Conservation (phyloP, 805 yeast species). For the Zygotorulaspora danielsina region DNA sequence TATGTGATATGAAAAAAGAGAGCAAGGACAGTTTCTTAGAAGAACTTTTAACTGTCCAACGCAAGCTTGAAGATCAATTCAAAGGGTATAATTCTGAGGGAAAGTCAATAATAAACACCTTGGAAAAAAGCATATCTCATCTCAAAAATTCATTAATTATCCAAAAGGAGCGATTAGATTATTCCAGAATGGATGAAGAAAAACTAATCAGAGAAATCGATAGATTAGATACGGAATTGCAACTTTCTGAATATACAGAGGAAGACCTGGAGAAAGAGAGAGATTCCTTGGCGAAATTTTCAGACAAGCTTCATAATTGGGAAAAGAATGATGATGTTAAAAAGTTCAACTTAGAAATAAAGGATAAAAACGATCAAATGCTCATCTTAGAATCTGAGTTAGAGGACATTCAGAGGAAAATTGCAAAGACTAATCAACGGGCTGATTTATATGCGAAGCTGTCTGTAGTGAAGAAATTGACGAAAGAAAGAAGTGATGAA, state of each 20-base stretch:
- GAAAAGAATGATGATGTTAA: conserved; percentile 32
- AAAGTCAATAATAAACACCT: conserved; percentile 8
- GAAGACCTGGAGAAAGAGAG: conserved; percentile 46
- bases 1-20: background rate
- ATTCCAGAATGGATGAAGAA: conserved; percentile 43
- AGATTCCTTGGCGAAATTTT: conserved; percentile 39
- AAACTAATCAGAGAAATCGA: conserved; percentile 37
- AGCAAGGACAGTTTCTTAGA: conserved; percentile 3
- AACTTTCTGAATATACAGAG: conserved; percentile 40
- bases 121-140: conserved; percentile 16
- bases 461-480: conserved; percentile 33
- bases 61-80: conserved; percentile 9
- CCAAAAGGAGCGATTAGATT: conserved; percentile 39
- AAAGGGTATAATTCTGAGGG: conserved; percentile 15
- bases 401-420: conserved; percentile 50
- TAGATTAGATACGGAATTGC: conserved; percentile 39
- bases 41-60: conserved; percentile 2
- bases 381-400: conserved; percentile 40
- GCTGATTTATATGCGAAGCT: conserved; percentile 56
- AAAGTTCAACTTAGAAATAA: conserved; percentile 36
- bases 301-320: conserved; percentile 33
- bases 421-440: conserved; percentile 51
- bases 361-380: conserved; percentile 38
- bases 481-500: conserved; percentile 18
- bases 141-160: conserved; percentile 28